Conservation (phyloP, 768 basidiomycete species). For the Hericium rajendrae region DNA sequence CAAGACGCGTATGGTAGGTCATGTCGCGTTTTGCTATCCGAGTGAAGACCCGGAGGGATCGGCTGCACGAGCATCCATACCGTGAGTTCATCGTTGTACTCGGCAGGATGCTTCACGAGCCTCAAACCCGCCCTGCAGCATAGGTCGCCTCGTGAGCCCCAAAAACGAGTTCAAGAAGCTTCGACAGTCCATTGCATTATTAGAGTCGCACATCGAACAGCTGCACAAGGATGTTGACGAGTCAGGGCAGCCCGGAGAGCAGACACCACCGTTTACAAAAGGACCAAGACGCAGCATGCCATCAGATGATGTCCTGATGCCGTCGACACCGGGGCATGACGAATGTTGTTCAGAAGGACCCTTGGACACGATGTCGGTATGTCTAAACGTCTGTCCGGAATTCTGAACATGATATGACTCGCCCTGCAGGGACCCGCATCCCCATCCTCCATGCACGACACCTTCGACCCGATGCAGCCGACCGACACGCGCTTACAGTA, state of each 20-base stretch:
- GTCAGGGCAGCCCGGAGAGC: not conserved
- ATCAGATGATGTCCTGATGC: not conserved
- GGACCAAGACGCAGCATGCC: not conserved
- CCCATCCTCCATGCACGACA: constrained; percentile 8
- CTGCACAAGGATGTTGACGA: not conserved
- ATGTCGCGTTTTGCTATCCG: constrained; percentile 13
- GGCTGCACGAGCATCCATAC: constrained; percentile 5
- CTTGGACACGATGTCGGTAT: too few species aligned
- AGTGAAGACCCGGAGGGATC: constrained; percentile 12
- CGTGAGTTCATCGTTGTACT: constrained; percentile 1
- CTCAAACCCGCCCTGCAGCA: not conserved
- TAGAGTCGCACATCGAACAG: constrained; percentile 9
- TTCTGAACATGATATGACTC: too few species aligned
- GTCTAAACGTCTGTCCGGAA: too few species aligned
- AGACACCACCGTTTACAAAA: not conserved
- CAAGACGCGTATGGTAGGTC: constrained; percentile 2
- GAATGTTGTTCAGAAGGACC: too few species aligned
- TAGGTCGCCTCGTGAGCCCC: constrained; percentile 7
- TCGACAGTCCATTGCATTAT: constrained; percentile 13
- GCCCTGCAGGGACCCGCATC: not conserved
- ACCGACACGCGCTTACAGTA: constrained; percentile 3
- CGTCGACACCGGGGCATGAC: not conserved
- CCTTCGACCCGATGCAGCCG: constrained; percentile 7
- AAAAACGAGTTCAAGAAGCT: constrained; percentile 13
- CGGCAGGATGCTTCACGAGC: not conserved